These are phyloP conservation scores for Candida succiphila DNA, from an alignment of 805 yeast genomes.

Conservation along the genomic window DNA sequence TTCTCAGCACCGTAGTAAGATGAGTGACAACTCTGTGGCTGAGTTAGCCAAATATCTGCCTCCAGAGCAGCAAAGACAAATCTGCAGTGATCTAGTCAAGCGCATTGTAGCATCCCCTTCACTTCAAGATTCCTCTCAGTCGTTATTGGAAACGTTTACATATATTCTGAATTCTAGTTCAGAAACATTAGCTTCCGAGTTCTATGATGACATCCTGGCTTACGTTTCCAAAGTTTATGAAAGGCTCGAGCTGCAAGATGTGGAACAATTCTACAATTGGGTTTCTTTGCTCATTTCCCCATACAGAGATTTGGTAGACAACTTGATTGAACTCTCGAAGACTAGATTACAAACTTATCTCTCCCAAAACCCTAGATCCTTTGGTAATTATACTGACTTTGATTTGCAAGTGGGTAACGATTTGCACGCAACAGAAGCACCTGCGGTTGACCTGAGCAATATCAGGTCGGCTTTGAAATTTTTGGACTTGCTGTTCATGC, in stretches of 20 bases:
- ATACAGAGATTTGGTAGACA: conserved; percentile 1
- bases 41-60: no score
- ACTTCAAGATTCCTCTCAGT: no score
- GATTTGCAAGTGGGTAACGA: no score
- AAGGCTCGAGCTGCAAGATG: background rate
- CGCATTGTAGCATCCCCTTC: background rate
- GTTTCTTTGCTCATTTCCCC: background rate
- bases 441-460: no score
- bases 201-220: conserved; percentile 1
- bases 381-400: no score
- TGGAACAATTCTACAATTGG: background rate
- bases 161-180: conserved; percentile 11
- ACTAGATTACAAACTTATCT: conserved; percentile 3
- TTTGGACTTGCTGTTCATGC: conserved; percentile 26
- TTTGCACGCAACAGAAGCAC: no score
- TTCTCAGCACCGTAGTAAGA: no score
- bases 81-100: conserved; percentile 3
- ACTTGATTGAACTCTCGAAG: conserved; percentile 4
- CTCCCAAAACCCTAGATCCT: conserved; percentile 7
- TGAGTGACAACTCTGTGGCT: no score
- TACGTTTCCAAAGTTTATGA: background rate
- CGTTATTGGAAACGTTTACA: background rate
- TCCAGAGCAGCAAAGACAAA: conserved; percentile 4
- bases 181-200: conserved; percentile 7
- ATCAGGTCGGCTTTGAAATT: no score